These are phyloP conservation scores for Cronartium ribicola DNA, from an alignment of 1,284 basidiomycete genomes.

Conservation along the genomic window DNA sequence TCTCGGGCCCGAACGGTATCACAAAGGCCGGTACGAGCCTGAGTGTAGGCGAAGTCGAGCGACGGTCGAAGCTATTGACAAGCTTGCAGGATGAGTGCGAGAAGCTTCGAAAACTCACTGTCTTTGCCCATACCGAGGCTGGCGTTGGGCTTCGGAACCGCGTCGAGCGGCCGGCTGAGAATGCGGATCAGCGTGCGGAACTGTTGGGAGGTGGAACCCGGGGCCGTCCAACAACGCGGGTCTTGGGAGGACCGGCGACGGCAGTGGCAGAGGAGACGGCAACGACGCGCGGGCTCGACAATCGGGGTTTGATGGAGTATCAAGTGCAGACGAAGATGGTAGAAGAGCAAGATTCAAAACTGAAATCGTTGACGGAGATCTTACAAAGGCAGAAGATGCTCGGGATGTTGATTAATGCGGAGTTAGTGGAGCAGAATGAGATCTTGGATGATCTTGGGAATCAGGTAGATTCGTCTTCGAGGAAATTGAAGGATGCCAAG, in stretches of 20 bases:
- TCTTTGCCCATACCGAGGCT: slow-evolving; percentile 4
- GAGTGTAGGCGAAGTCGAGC: slow-evolving; percentile 56
- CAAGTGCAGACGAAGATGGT: slow-evolving; percentile 75
- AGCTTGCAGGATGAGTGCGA: slow-evolving; percentile 78
- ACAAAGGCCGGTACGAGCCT: slow-evolving; percentile 2
- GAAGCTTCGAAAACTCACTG: slow-evolving; percentile 58
- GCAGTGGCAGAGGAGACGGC: slow-evolving; percentile 70
- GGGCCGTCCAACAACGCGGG: slow-evolving; percentile 16
- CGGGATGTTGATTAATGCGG: slow-evolving; percentile 78
- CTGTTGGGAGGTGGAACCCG: slow-evolving; percentile 13
- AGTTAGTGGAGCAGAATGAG: slow-evolving; percentile 80
- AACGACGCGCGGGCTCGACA: slow-evolving; percentile 77
- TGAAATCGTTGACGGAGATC: slow-evolving; percentile 67
- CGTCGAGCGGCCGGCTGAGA: slow-evolving; percentile 2
- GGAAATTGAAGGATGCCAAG: slow-evolving; percentile 72
- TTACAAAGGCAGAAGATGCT: slow-evolving; percentile 79
- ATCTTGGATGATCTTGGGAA: slow-evolving; percentile 71
- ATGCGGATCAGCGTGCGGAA: slow-evolving; percentile 13
- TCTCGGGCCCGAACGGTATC: slow-evolving; percentile 34
- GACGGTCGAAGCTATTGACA: slow-evolving; percentile 76
- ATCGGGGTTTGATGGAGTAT: slow-evolving; percentile 63
- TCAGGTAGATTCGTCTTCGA: slow-evolving; percentile 69
- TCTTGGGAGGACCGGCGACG: slow-evolving; percentile 13
- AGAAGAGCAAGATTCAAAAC: slow-evolving; percentile 74
- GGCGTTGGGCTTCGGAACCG: slow-evolving; percentile 20